phyloP scores from a whole-genome alignment of 139 green algal species.

The Chlorella sp. region DNA sequence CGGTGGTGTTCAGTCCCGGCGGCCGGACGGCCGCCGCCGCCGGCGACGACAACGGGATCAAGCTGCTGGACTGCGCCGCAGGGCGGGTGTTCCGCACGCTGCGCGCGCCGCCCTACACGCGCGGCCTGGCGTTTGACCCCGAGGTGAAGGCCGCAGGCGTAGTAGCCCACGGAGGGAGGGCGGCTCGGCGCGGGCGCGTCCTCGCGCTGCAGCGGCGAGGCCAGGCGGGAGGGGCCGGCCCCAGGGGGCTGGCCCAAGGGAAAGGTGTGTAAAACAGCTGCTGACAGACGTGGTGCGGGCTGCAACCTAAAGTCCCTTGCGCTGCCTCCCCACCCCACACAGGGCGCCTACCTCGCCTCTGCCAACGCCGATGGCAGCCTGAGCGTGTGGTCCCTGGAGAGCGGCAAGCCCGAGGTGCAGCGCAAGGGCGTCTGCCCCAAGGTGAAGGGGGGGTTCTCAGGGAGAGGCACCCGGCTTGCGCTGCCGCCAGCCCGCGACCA shows the following conservation, averaged over 20 bases:
- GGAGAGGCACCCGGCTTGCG: no score
- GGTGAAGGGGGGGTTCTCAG: conserved; percentile 20
- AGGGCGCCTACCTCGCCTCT: conserved; percentile 66
- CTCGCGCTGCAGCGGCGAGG: no score
- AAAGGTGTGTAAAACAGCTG: no score
- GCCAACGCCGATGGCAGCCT: conserved; percentile 62
- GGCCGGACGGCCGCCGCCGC: conserved; percentile 69
- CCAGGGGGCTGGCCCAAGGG: no score
- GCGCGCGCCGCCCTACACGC: conserved; percentile 50
- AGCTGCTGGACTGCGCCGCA: conserved; percentile 69
- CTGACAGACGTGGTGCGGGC: no score
- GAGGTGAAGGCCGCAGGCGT: no score
- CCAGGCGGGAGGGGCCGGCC: no score
- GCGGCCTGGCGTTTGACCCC: conserved; percentile 82
- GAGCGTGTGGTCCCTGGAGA: conserved; percentile 60
- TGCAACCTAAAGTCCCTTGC: no score
- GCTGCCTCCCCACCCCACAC: no score
- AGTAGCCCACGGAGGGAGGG: no score
- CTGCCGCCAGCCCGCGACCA: no score
- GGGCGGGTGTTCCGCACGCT: conserved; percentile 17
- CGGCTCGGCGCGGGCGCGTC: no score
- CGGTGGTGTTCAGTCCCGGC: conserved; percentile 63
- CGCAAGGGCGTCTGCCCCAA: conserved; percentile 36
- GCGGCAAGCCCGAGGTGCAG: conserved; percentile 32
- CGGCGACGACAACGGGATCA: conserved; percentile 81